Percentiles rank a stretch among this genome's conserved stretches.
These are phyloP conservation scores for Rauvolfia tetraphylla DNA, from an alignment of 257 asterid species.

Conservation along the genomic window DNA sequence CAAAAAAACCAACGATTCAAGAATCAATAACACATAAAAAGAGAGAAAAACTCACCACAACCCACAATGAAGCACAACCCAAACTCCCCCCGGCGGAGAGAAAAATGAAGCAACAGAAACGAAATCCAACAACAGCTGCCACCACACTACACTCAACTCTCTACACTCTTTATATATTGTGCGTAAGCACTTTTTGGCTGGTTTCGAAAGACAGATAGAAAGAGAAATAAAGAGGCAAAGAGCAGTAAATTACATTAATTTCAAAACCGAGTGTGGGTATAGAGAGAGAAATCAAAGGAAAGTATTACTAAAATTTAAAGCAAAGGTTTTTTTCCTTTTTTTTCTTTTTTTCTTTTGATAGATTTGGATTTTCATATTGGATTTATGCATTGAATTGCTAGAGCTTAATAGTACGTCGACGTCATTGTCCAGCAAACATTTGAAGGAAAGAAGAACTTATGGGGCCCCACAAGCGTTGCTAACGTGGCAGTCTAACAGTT, in stretches of 20 bases:
- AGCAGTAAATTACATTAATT: background rate
- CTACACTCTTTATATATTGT: background rate
- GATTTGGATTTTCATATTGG: constrained; percentile 4
- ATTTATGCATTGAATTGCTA: constrained; percentile 4
- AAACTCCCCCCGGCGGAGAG: background rate
- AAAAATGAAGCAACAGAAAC: background rate
- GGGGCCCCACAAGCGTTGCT: constrained; percentile 5
- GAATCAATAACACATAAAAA: background rate
- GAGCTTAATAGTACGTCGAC: background rate
- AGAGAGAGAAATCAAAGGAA: background rate
- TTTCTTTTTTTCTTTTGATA: background rate
- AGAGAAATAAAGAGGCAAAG: constrained; percentile 4
- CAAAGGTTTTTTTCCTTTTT: background rate
- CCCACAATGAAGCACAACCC: background rate
- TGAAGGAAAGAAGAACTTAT: background rate
- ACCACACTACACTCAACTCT: background rate
- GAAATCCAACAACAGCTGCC: background rate
- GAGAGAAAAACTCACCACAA: background rate
- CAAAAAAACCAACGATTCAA: background rate
- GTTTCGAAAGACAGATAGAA: constrained; percentile 11
- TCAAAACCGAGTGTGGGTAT: background rate
- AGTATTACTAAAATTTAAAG: background rate
- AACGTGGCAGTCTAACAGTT: background rate
- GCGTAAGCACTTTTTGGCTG: constrained; percentile 16
- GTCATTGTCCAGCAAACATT: background rate